Base-by-base conservation (phyloP, 2,329 filamentous ascomycete genomes). In the Amauroascus niger region DNA sequence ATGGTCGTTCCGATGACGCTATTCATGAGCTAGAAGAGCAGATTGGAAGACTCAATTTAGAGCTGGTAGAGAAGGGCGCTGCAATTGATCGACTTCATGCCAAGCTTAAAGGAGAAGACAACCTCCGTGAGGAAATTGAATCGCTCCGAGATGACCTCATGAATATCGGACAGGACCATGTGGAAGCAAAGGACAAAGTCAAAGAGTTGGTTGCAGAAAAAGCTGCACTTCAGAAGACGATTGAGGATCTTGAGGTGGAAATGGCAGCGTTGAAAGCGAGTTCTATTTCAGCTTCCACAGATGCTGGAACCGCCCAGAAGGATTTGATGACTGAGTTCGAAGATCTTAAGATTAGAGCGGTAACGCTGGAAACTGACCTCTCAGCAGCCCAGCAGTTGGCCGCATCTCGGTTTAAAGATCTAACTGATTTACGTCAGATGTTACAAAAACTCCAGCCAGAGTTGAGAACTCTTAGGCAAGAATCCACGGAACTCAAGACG, bases 371-470 rank as follows among this genome's bases (percentile, higher is more conserved):
- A 64, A 87, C 85, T 0, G 91, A 98, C 64, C 77, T 97, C 2
- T 85, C 83, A 1, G 89, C 89, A 1, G 86, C 90, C 0, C 84
- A 96, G 66, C 83, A 94, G 68, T 78, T 97, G 11, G 88, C 93
- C 0, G 84, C 94, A 57, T 85, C 81, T 14, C 79, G 93, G 28
- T 97, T 89, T 74, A 95, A 89, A 67, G 90, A 97, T 56, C 74
- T 96, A 1, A 84, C 83, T 0, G 87, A 95, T 26, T 74, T 95
- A 44, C 80, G 84, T 18, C 86, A 91, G 57, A 76, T 90, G 1
- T 70, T 96, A 28, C 84, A 89, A 60, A 94, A 93, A 66, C 80
- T 86, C 0, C 90, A 96, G 64, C 86, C 88, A 0, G 91, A 98
- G 69, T 74, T 97, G 22, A 86, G 84, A 66, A 83, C 75, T 43